A percentile compares a stretch with the other conserved stretches of the same genome.
These are phyloP conservation scores for Solanum boliviense DNA, from an alignment of 257 asterid genomes.

Conservation along the genomic window DNA sequence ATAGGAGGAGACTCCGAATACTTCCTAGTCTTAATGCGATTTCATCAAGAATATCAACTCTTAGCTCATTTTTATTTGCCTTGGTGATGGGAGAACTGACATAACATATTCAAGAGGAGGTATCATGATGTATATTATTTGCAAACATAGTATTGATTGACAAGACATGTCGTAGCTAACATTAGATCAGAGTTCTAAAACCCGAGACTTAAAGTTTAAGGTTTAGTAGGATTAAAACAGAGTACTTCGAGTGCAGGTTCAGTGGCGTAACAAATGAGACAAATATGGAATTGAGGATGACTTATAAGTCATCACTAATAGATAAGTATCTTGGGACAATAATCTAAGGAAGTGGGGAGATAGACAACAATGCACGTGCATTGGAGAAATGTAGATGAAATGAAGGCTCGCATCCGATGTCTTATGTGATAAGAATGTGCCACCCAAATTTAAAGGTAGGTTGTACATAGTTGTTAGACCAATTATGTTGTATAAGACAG, in stretches of 20 bases:
- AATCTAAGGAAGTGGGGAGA: neutral
- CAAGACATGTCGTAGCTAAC: neutral
- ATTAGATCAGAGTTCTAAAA: neutral
- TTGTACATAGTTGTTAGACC: neutral
- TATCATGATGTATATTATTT: neutral
- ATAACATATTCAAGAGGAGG: neutral
- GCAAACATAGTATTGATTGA: neutral
- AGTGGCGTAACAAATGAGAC: neutral
- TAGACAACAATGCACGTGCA: neutral
- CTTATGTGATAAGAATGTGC: neutral
- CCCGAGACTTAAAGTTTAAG: neutral
- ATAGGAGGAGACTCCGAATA: neutral
- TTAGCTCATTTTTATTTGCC: neutral
- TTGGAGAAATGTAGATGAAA: neutral
- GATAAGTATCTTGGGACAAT: neutral
- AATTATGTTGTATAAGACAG: neutral
- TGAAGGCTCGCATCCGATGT: neutral
- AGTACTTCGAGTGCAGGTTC: neutral
- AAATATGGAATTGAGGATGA: neutral
- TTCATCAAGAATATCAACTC: neutral
- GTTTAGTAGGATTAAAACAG: neutral
- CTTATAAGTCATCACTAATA: neutral
- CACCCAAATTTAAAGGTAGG: neutral
- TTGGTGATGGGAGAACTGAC: neutral
- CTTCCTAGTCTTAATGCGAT: neutral